Conservation (phyloP, 2,329 filamentous ascomycete genomes). For the Periconia sp. region DNA sequence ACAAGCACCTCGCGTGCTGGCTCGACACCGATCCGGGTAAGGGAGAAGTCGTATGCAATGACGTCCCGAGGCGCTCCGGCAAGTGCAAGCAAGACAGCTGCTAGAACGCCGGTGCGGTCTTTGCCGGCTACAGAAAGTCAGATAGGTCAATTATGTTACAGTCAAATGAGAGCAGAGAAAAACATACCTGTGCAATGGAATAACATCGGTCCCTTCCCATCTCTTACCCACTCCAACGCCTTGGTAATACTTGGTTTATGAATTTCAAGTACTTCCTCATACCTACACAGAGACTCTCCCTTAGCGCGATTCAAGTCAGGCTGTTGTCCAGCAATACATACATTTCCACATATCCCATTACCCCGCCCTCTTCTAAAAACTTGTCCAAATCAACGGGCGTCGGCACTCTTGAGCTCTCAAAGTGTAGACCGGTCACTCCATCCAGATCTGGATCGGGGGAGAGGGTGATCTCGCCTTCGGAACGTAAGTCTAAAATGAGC, state of each 20-base stretch:
- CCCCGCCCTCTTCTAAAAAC: constrained; percentile 63
- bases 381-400: constrained; percentile 41
- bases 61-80: constrained; percentile 11
- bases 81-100: constrained; percentile 20
- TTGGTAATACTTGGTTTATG: constrained; percentile 12
- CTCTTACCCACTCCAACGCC: constrained; percentile 18
- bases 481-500: constrained; percentile 17
- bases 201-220: constrained; percentile 14
- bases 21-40: constrained; percentile 24
- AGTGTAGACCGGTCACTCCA: constrained; percentile 12
- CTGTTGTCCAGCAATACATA: too few species aligned
- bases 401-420: constrained; percentile 2
- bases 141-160: neutral
- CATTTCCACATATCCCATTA: constrained; percentile 41
- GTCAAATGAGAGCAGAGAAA: too few species aligned
- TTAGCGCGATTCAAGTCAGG: too few species aligned
- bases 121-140: constrained; percentile 19
- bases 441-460: constrained; percentile 9
- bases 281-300: too few species aligned
- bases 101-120: constrained; percentile 27
- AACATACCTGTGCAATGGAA: constrained; percentile 25
- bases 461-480: constrained; percentile 5
- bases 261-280: constrained; percentile 19
- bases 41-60: constrained; percentile 22
- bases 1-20: constrained; percentile 16